Evolutionary conservation across 768 basidiomycete species (phyloP), one percentile per base, ranked within the genome.

Genomic region (Mycena amicta): DNA sequence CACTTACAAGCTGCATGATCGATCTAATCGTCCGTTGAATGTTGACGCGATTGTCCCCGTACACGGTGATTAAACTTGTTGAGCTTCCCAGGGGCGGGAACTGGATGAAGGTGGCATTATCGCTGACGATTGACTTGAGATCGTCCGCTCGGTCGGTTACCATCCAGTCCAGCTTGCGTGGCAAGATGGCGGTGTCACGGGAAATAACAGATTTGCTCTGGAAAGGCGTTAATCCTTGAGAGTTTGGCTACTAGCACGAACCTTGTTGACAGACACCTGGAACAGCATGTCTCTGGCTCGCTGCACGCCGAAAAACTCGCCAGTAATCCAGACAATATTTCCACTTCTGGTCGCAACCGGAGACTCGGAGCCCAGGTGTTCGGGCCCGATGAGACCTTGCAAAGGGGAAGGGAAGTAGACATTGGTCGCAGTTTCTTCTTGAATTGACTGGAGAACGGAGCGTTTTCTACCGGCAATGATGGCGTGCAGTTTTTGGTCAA

Each of bases 151-250:
- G 87, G 72, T 99, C 93, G n/a, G 91, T 92, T 54, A 97, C 85
- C 85, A 99, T 90, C 95, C 96, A 98, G 68, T 99, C 96, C 60
- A 99, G 81, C 72, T 99, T 99, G 61, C 96, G 89, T 56, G 96
- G 96, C 23, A 97, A 83, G 55, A 98, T 90, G 4, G 94, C 92
- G 16, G 93, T 94, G 70, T 99, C 95, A 59, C 93, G 80, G 6
- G 96, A 95, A 56, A 97, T 88, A 57, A 97, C 85, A 47, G 85
- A 82, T 71, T 95, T 94, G 69, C 87, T 89, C 96, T 98, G 67
- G 3, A 27, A 43, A 58, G 56, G 23, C 15, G 31, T 60, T 20
- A 56, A 31, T 50, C 31, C 28, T 31, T 23, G 33, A 12, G 46
- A 18, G 45, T 56, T 20, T 61, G 53, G 50, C 63, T 31, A 28